Evolutionary conservation across 768 basidiomycete genomes (phyloP).

Genomic region (Pulveroboletus sp.): DNA sequence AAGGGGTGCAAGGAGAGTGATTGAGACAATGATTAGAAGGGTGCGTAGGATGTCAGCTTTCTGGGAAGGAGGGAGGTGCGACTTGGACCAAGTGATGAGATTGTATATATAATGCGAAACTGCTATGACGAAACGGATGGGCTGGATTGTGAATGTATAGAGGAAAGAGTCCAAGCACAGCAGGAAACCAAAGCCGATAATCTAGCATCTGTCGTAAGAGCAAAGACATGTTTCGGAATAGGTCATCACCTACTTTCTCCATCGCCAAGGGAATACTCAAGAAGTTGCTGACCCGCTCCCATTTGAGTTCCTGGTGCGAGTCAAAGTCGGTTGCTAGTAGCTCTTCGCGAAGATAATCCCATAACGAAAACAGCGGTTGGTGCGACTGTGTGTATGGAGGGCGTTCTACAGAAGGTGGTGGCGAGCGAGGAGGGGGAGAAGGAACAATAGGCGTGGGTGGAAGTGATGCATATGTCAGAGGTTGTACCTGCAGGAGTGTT

Average conservation of each 20-base stretch:
- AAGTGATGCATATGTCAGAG: slow-evolving; percentile 64
- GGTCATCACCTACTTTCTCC: slow-evolving; percentile 67
- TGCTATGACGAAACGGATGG: slow-evolving; percentile 77
- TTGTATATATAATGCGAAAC: slow-evolving; percentile 50
- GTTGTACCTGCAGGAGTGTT: slow-evolving; percentile 19
- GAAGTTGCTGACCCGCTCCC: slow-evolving; percentile 97
- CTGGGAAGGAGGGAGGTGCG: slow-evolving; percentile 74
- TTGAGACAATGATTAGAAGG: slow-evolving; percentile 67
- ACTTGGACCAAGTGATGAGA: slow-evolving; percentile 44
- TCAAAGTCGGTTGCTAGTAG: slow-evolving; percentile 90
- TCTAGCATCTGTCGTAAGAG: slow-evolving; percentile 40
- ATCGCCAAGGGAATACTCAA: slow-evolving; percentile 86
- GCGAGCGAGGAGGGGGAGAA: slow-evolving; percentile 34
- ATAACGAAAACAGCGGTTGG: slow-evolving; percentile 68
- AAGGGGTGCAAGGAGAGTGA: slow-evolving; percentile 69
- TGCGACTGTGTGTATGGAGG: slow-evolving; percentile 16
- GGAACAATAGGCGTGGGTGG: slow-evolving; percentile 66
- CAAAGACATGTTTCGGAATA: neutral
- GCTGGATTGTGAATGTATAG: slow-evolving; percentile 96
- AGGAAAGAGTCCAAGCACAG: slow-evolving; percentile 96
- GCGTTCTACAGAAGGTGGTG: slow-evolving; percentile 17
- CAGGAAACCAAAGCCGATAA: slow-evolving; percentile 86
- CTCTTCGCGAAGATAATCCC: slow-evolving; percentile 90
- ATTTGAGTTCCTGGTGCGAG: slow-evolving; percentile 88
- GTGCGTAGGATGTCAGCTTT: slow-evolving; percentile 90